A percentile compares a stretch with the other conserved stretches of the same genome.
Conservation (phyloP, 331 rosid species). For the Ulmus americana region DNA sequence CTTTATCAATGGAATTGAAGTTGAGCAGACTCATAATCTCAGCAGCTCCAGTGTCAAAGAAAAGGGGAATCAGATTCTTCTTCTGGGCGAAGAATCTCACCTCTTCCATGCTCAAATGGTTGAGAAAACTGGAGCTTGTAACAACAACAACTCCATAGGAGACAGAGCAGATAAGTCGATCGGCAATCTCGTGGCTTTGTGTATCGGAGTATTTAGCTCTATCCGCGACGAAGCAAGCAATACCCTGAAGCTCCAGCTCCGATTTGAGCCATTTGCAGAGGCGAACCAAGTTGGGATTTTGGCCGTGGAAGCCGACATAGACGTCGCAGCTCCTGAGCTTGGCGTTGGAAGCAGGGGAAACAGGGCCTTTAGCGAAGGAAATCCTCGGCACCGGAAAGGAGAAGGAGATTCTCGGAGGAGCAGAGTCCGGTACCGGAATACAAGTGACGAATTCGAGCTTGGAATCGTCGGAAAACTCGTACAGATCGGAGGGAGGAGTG, state of each 20-base stretch:
- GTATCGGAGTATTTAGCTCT: slow-evolving; percentile 63
- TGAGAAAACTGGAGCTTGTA: slow-evolving; percentile 51
- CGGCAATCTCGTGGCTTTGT: slow-evolving; percentile 81
- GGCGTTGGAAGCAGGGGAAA: slow-evolving; percentile 48
- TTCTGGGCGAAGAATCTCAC: slow-evolving; percentile 79
- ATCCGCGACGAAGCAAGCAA: slow-evolving; percentile 80
- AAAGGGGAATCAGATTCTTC: slow-evolving; percentile 73
- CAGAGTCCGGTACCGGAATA: slow-evolving; percentile 36
- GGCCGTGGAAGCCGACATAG: slow-evolving; percentile 79
- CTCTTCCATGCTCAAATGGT: slow-evolving; percentile 64
- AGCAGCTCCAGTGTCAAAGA: slow-evolving; percentile 50
- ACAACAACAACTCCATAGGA: slow-evolving; percentile 68
- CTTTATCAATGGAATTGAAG: slow-evolving; percentile 48
- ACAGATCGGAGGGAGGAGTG: slow-evolving; percentile 83
- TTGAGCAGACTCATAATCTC: slow-evolving; percentile 50
- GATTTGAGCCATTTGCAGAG: slow-evolving; percentile 81
- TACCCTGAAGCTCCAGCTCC: slow-evolving; percentile 90
- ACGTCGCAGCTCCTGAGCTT: slow-evolving; percentile 74
- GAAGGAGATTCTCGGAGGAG: slow-evolving; percentile 68
- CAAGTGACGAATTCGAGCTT: slow-evolving; percentile 51
- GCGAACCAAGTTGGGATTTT: slow-evolving; percentile 47
- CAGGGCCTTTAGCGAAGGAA: slow-evolving; percentile 59
- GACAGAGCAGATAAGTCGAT: slow-evolving; percentile 67
- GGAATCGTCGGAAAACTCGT: slow-evolving; percentile 59
- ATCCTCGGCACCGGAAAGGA: slow-evolving; percentile 73